Percentiles rank a stretch among this genome's conserved stretches.
Evolutionary conservation across 768 basidiomycete species (phyloP).

Genomic region (Leucocoprinus sp.): DNA sequence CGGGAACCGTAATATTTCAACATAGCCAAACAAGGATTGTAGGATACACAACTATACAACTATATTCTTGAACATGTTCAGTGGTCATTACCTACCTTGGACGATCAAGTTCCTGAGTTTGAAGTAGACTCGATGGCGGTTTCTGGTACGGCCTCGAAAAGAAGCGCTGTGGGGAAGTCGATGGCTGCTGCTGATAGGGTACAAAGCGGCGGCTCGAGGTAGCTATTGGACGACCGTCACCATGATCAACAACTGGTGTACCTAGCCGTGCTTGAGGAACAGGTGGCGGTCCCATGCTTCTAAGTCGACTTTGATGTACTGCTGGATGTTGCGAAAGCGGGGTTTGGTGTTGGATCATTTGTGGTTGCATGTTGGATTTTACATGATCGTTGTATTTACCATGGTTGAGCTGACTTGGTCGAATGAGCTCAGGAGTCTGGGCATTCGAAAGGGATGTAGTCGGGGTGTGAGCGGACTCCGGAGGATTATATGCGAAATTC

Average conservation of each 20-base stretch:
- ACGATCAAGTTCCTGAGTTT: too few relatives aligned
- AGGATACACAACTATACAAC: too few relatives aligned
- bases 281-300: conserved; percentile 45
- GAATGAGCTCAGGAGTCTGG: conserved; percentile 29
- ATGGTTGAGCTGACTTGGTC: neutral
- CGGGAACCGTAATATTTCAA: too few relatives aligned
- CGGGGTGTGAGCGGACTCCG: conserved; percentile 34
- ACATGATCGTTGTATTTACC: neutral
- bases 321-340: conserved; percentile 9
- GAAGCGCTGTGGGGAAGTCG: conserved; percentile 9
- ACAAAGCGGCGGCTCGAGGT: conserved; percentile 12
- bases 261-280: conserved; percentile 34
- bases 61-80: too few relatives aligned
- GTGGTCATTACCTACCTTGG: too few relatives aligned
- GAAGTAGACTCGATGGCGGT: too few relatives aligned
- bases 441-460: conserved; percentile 30
- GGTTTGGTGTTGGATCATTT: conserved; percentile 4
- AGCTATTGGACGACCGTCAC: neutral
- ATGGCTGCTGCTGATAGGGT: conserved; percentile 9
- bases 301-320: conserved; percentile 17
- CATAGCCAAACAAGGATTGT: too few relatives aligned
- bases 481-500: conserved; percentile 58
- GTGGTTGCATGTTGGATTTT: conserved; percentile 12
- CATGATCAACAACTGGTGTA: conserved; percentile 13
- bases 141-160: too few relatives aligned